Evolutionary conservation across 139 green algal species (phyloP), one percentile per base, ranked within the genome.

Genomic region (Tetradesmus obliquus): DNA sequence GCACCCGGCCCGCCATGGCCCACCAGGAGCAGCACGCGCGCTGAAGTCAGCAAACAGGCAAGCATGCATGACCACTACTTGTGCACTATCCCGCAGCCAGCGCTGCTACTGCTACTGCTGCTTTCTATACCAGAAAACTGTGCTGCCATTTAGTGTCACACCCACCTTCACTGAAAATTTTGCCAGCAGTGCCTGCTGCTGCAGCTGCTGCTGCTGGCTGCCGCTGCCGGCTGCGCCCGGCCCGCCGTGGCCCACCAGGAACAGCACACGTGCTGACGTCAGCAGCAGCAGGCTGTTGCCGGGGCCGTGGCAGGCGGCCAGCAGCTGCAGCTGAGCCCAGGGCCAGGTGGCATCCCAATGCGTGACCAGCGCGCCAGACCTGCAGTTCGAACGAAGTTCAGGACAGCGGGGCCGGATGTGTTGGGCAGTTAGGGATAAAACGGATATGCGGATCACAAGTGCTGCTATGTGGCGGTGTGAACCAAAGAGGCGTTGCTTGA

Each of bases 261-360:
- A 86, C 74, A 91, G 76, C 22, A 86, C 76, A 1, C 88, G n/a
- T 55, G 88, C 88, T 22, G 88, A 54, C 55, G 76, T 91, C 8
- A 91, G 55, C 54, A 91, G 24, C 55, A 91, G 88, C 60, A 91
- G 54, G n/a, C 76, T 87, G 32, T 71, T 71, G 57, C 57, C 24
- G n/a, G 88, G 88, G 5, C 88, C 88, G 22, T 86, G 76, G 32
- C 76, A 86, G 19, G 79, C 88, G 60, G 88, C 74, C 6, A 86
- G 55, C 76, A 91, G 76, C 76, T 86, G 76, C 79, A 84, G 72
- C 55, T 79, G 74, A 19, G 74, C 88, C 88, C 88, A 91, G 0
- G 88, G 76, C 88, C 79, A 86, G 5, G 20, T 72, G 51, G 86
- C 20, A 71, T 90, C 86, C 86, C 86, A 90, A 71, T 90, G 86